Conservation (phyloP, 805 yeast genomes). For the Cyberlindnera euphorbiiphila region DNA sequence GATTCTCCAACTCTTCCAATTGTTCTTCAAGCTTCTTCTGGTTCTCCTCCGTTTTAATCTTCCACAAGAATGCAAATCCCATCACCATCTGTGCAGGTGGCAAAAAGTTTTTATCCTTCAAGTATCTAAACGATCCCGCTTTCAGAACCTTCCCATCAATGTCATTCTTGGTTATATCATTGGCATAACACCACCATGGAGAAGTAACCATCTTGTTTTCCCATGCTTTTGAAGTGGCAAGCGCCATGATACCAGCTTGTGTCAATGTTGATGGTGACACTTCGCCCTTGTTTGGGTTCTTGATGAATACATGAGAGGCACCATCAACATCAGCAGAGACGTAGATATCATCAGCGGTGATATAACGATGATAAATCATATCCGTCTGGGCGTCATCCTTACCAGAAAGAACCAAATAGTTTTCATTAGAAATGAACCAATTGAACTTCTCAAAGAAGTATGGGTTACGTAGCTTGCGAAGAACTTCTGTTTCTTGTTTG, state of each 20-base stretch:
- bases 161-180: slow-evolving; percentile 66
- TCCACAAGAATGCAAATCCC: slow-evolving; percentile 86
- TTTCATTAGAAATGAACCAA: slow-evolving; percentile 93
- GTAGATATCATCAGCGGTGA: slow-evolving; percentile 66
- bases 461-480: slow-evolving; percentile 62
- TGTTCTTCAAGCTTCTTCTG: slow-evolving; percentile 32
- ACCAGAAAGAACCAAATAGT: slow-evolving; percentile 82
- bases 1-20: slow-evolving; percentile 20
- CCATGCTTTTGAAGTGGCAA: slow-evolving; percentile 87
- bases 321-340: slow-evolving; percentile 74
- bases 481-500: slow-evolving; percentile 50
- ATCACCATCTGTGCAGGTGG: slow-evolving; percentile 83
- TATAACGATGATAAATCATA: slow-evolving; percentile 72
- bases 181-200: slow-evolving; percentile 80
- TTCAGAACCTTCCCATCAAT: slow-evolving; percentile 55
- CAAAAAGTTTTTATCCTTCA: slow-evolving; percentile 51
- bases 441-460: slow-evolving; percentile 91
- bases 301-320: slow-evolving; percentile 71
- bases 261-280: slow-evolving; percentile 82
- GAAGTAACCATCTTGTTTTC: slow-evolving; percentile 75
- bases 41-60: slow-evolving; percentile 55
- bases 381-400: slow-evolving; percentile 78
- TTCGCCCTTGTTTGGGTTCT: slow-evolving; percentile 70
- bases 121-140: slow-evolving; percentile 56
- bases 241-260: slow-evolving; percentile 87